Percentiles rank a stretch among this genome's conserved stretches.
Evolutionary conservation across 345 rosid genomes (phyloP).

Genomic region (Populus tremula): DNA sequence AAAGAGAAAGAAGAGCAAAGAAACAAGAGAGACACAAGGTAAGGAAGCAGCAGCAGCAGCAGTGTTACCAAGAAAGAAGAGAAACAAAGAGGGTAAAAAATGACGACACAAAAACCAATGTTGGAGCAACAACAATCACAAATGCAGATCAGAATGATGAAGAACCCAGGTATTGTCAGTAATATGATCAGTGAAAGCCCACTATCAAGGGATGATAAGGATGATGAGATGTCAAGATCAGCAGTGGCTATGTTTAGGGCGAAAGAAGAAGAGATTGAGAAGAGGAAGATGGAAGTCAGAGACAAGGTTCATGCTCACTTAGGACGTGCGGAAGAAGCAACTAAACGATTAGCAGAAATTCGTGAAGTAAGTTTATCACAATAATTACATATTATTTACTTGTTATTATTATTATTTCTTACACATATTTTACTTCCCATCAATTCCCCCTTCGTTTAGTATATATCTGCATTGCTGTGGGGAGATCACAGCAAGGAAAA

Average conservation of each 20-base stretch:
- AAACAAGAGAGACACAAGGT: constrained; percentile 8
- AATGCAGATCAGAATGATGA: constrained; percentile 38
- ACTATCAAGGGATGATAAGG: constrained; percentile 42
- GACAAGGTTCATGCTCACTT: constrained; percentile 64
- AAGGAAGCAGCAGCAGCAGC: not conserved
- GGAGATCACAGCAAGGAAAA: too few relatives aligned
- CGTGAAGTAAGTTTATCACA: constrained; percentile 57
- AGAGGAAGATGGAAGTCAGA: constrained; percentile 68
- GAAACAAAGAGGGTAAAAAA: constrained; percentile 10
- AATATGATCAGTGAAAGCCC: constrained; percentile 37
- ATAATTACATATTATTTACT: not conserved
- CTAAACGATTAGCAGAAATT: constrained; percentile 73
- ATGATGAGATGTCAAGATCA: constrained; percentile 70
- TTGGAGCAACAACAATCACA: constrained; percentile 46
- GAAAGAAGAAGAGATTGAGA: constrained; percentile 94
- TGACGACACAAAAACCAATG: constrained; percentile 52
- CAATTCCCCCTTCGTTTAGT: too few relatives aligned
- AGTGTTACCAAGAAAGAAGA: not conserved
- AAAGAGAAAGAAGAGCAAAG: constrained; percentile 1
- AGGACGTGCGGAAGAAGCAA: constrained; percentile 72
- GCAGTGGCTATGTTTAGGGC: constrained; percentile 66
- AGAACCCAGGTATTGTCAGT: constrained; percentile 42
- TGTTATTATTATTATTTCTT: too few relatives aligned
- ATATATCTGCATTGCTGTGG: too few relatives aligned
- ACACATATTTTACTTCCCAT: too few relatives aligned